These are phyloP conservation scores for Sequoia sempervirens DNA, from an alignment of 75 land plant species.

Conservation along the genomic window DNA sequence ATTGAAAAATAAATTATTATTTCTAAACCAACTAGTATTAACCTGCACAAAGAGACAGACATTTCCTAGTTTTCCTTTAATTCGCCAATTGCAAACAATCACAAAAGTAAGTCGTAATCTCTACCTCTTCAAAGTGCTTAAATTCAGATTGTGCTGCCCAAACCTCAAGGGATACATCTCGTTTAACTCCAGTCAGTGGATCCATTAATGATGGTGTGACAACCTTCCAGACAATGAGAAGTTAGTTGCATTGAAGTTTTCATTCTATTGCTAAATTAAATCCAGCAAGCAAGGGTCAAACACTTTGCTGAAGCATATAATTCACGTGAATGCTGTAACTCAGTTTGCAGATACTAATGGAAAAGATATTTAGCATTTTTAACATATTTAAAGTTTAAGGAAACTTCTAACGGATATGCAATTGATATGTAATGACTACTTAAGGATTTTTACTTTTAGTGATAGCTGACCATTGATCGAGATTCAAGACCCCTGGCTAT, in stretches of 20 bases:
- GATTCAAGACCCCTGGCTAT: not conserved
- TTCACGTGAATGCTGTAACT: not conserved
- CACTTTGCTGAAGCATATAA: not conserved
- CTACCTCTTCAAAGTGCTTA: slow-evolving; percentile 25
- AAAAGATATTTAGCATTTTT: not conserved
- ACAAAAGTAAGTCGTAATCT: not conserved
- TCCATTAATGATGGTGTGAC: slow-evolving; percentile 18
- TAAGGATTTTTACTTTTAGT: not conserved
- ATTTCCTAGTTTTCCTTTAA: not conserved
- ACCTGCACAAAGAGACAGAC: not conserved
- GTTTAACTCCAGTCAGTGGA: slow-evolving; percentile 10
- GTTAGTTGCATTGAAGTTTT: not conserved
- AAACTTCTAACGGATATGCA: not conserved
- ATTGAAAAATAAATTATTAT: not conserved
- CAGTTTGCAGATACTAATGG: not conserved
- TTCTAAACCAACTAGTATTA: not conserved
- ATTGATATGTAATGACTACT: not conserved
- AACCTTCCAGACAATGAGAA: slow-evolving; percentile 17
- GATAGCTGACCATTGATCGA: not conserved
- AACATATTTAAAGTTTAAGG: not conserved
- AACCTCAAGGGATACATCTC: slow-evolving; percentile 26
- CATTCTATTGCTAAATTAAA: slow-evolving; percentile 1
- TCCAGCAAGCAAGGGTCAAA: not conserved
- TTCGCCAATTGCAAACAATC: not conserved
- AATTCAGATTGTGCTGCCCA: slow-evolving; percentile 34